Evolutionary conservation across 768 basidiomycete species (phyloP).

Genomic region (Boletus huronensis): DNA sequence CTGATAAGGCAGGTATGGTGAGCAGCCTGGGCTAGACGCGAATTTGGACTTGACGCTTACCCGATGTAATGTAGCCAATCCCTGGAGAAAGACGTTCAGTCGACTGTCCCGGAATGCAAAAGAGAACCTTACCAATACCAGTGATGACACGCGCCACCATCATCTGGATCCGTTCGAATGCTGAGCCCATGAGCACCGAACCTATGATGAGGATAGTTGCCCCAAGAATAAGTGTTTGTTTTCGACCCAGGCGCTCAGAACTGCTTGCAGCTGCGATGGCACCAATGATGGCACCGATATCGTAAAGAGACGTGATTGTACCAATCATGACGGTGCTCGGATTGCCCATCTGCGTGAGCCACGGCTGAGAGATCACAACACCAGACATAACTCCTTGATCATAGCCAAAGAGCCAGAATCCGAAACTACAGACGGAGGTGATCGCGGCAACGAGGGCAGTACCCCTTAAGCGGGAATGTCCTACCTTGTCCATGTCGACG

Average conservation of each 20-base stretch:
- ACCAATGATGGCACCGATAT: conserved; percentile 13
- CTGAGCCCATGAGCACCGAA: conserved; percentile 11
- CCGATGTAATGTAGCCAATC: conserved; percentile 14
- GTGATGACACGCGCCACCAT: conserved; percentile 11
- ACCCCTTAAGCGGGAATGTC: conserved; percentile 9
- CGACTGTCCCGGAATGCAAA: not conserved
- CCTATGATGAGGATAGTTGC: conserved; percentile 7
- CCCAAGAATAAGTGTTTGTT: conserved; percentile 9
- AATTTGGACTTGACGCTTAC: not conserved
- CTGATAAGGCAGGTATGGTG: not conserved
- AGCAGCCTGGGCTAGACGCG: not conserved
- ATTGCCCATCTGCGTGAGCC: conserved; percentile 14
- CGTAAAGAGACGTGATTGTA: conserved; percentile 16
- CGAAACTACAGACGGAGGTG: conserved; percentile 16
- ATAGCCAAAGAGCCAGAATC: conserved; percentile 16
- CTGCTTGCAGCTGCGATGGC: conserved; percentile 13
- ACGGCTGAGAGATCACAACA: conserved; percentile 9
- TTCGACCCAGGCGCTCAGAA: conserved; percentile 13
- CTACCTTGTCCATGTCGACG: conserved; percentile 8
- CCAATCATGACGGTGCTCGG: conserved; percentile 16
- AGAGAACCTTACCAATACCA: conserved; percentile 1
- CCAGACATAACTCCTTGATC: conserved; percentile 19
- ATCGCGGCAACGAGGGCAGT: conserved; percentile 11
- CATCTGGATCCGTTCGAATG: conserved; percentile 13
- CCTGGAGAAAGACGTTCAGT: not conserved